Base-by-base conservation (phyloP, 1,284 basidiomycete genomes). In the Puccinia brachypodii region DNA sequence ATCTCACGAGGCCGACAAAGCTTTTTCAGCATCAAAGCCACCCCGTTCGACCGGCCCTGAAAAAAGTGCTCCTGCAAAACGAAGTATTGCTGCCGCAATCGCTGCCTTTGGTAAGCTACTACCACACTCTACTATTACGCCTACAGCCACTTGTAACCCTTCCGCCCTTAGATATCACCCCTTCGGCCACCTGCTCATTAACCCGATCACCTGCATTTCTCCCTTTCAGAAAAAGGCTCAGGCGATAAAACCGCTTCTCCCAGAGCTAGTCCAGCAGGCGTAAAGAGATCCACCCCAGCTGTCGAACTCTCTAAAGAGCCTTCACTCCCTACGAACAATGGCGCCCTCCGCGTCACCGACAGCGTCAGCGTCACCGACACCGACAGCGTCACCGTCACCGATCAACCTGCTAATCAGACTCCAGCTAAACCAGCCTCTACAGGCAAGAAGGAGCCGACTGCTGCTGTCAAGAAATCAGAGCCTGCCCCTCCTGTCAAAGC, bases 11-110 rank as follows among this genome's bases (percentile, higher is more conserved):
- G n/a, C 40, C 25, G 68, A 47, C 6, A 71, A 71, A 44, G 16
- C 44, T 3, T 33, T 42, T 50, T 3, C 40, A 33, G 42, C 11
- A 4, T 16, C n/a, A 2, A 50, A 44, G 22, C 9, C 22, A 44
- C 6, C 68, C n/a, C 64, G 40, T 31, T 7, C 64, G 13, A n/a
- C 64, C 16, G 31, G 16, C 42, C n/a, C 28, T n/a, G n/a, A n/a
- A n/a, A n/a, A n/a, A n/a, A 71, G 31, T 50, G 68, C 40, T 28
- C 68, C 68, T 71, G 68, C 68, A 13, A 71, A 71, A 71, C 68
- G 68, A 19, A 42, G 68, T 13, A 71, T 71, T 47, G 68, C 68
- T 44, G 68, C 68, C 42, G 68, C 68, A 33, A 71, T 71, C 68
- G 68, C 68, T 14, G 68, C 68, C 40, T 71, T 71, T 50, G 68